Conservation (phyloP, 129 eudicot genomes). For the Saussurea involucrata region DNA sequence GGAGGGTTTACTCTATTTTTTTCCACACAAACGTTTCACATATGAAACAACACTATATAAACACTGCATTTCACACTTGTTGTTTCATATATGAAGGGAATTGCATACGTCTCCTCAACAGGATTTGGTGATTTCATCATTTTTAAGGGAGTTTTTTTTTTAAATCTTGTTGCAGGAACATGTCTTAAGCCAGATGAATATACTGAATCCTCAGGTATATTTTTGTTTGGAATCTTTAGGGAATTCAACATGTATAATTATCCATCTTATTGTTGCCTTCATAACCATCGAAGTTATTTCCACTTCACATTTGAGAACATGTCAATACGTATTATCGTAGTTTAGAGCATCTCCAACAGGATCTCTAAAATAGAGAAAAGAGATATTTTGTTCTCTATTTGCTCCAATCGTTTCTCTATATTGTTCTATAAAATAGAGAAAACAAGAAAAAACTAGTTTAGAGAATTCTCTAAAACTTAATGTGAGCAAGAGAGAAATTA, state of each 20-base stretch:
- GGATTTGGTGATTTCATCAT: not conserved
- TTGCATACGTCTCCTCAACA: not conserved
- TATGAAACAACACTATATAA: too few relatives aligned
- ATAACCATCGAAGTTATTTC: too few relatives aligned
- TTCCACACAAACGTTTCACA: too few relatives aligned
- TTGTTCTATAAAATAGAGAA: too few relatives aligned
- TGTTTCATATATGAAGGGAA: not conserved
- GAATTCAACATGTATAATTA: not conserved
- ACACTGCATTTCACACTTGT: not conserved
- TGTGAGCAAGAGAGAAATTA: too few relatives aligned
- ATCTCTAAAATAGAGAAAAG: too few relatives aligned
- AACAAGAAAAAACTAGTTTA: too few relatives aligned
- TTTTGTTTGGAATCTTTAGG: not conserved
- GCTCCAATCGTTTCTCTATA: too few relatives aligned
- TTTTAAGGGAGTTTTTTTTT: not conserved
- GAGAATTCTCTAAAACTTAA: too few relatives aligned
- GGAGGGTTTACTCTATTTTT: not conserved
- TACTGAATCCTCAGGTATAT: slow-evolving; percentile 85
- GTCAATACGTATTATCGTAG: not conserved
- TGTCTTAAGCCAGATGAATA: slow-evolving; percentile 51
- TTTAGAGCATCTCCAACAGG: too few relatives aligned
- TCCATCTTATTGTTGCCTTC: not conserved
- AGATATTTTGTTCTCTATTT: too few relatives aligned
- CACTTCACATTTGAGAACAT: too few relatives aligned
- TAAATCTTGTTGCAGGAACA: slow-evolving; percentile 45